Base-by-base conservation (phyloP, 805 yeast species). In the Suhomyces tanzawaensis region DNA sequence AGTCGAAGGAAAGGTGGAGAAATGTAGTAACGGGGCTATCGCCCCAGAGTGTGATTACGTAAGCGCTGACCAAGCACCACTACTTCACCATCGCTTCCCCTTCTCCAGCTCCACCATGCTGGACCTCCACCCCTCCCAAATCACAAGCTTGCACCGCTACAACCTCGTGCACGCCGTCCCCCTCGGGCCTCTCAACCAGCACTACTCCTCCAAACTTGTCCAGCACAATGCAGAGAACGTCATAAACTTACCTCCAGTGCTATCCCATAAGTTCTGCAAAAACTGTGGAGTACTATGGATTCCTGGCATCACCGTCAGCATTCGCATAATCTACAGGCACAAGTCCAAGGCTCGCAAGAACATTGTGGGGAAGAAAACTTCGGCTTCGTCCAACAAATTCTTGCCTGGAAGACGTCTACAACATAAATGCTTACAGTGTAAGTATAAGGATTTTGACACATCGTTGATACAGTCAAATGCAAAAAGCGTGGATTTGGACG, bases 301-400 rank as follows among this genome's bases (percentile, higher is more conserved):
- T 1, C 66, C 72, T 1, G 74, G 74, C 3, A 44, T 66, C 29
- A 58, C 64, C 2, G 45, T 53, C 17, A 40, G 53, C 7, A 39
- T 41, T 23, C 44, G 60, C 13, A 49, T 65, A 3, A 34, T 32
- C 17, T 63, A 52, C 41, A 32, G 39, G 19, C 39, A 45, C 32
- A 44, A 28, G 35, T 27, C 11, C 16, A 30, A 30, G 8, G 24
- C 24, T 12, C 12, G 19, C 26, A 13, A 34, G 22, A 35, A 32
- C 31, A 15, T 13, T 4, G 11, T 31, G n/a, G 21, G 16, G 3
- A 29, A 26, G 26, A 23, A 29, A 12, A 23, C 25, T 21, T 21
- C 24, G 8, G 36, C 29, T 30, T 14, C 36, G 36, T 13, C 36
- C 24, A 21, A 24, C 5, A 24, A 24, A 24, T 5, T 7, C n/a